Percentiles rank a stretch among this genome's conserved stretches.
Evolutionary conservation across 768 basidiomycete species (phyloP).

Genomic region (Suillus placidus): DNA sequence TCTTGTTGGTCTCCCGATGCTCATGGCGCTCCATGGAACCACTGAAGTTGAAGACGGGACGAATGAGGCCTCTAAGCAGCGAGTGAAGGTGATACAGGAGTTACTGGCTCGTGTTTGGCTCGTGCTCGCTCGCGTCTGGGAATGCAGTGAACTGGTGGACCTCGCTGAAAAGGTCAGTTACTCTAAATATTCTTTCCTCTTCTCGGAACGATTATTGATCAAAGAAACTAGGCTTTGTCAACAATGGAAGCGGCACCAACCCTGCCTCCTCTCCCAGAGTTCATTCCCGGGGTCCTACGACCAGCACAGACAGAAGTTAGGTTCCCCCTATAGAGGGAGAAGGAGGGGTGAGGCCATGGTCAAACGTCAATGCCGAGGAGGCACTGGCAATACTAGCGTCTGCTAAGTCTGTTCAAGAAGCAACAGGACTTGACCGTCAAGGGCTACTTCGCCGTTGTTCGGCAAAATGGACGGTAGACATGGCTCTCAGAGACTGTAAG

Average conservation of each 20-base stretch:
- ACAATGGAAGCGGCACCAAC: slow-evolving; percentile 39
- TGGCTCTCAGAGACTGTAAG: slow-evolving; percentile 78
- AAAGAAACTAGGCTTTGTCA: slow-evolving; percentile 45
- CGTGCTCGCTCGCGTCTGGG: slow-evolving; percentile 72
- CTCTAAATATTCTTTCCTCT: slow-evolving; percentile 10
- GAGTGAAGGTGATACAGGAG: slow-evolving; percentile 60
- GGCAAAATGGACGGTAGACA: slow-evolving; percentile 70
- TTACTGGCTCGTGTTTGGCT: slow-evolving; percentile 68
- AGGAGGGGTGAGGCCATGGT: slow-evolving; percentile 26
- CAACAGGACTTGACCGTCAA: slow-evolving; percentile 64
- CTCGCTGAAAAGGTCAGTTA: slow-evolving; percentile 58
- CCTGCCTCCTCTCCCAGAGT: slow-evolving; percentile 39
- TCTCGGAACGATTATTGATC: slow-evolving; percentile 13
- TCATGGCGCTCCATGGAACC: slow-evolving; percentile 69
- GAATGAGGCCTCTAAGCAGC: slow-evolving; percentile 43
- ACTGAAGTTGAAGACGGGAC: slow-evolving; percentile 45
- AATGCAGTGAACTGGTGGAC: slow-evolving; percentile 52
- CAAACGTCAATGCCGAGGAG: slow-evolving; percentile 53
- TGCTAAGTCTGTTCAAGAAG: slow-evolving; percentile 56
- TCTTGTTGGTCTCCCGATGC: slow-evolving; percentile 82
- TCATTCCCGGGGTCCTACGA: slow-evolving; percentile 45
- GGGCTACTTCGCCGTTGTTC: slow-evolving; percentile 56
- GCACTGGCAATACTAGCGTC: slow-evolving; percentile 61
- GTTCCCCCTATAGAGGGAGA: slow-evolving; percentile 33
- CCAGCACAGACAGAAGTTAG: slow-evolving; percentile 46